Evolutionary conservation across 2,329 filamentous ascomycete genomes (phyloP), one percentile per base, ranked within the genome.

Genomic region (Arthroderma sp.): DNA sequence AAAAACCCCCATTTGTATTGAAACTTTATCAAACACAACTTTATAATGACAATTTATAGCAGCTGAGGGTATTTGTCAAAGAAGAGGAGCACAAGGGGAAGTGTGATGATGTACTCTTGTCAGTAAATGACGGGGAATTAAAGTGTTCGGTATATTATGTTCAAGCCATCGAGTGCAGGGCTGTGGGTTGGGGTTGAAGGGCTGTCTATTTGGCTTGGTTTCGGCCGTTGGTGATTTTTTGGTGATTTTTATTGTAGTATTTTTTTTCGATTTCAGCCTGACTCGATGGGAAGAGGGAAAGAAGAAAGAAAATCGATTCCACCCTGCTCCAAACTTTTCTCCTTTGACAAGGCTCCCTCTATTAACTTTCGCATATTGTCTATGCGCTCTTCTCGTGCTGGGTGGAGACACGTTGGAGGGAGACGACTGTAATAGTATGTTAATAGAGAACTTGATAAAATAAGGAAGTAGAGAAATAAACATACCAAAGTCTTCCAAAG

Each of bases 331-430:
- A 38, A 8, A 42, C 38, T 28, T 42, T 36, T 42, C 34, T 42
- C 39, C 33, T 39, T 42, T 29, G 10, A 37, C 39, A 46, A 42
- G 39, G 32, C 38, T 29, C 42, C 7, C 11, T 10, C 31, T n/a
- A 36, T 31, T 32, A 29, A 36, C 27, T 30, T 30, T 37, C 31
- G 4, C 31, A 40, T 10, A 27, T 42, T 29, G 22, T 54, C 68
- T 82, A 88, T 66, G 79, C 72, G 55, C 79, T 83, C 75, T 88
- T 89, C 74, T 93, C 86, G 73, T 94, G 86, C 70, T 91, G 84
- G 50, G 83, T 91, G 45, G 86, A 89, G 54, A 91, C 84, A 68
- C 86, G 83, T 72, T 93, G 85, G 64, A 93, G 75, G 49, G 83
- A 87, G 61, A 93, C 84, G 64, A 91, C 84, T 86, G 58, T 51